phyloP scores from a whole-genome alignment of 129 eudicot genomes.

The Flaveria linearis region DNA sequence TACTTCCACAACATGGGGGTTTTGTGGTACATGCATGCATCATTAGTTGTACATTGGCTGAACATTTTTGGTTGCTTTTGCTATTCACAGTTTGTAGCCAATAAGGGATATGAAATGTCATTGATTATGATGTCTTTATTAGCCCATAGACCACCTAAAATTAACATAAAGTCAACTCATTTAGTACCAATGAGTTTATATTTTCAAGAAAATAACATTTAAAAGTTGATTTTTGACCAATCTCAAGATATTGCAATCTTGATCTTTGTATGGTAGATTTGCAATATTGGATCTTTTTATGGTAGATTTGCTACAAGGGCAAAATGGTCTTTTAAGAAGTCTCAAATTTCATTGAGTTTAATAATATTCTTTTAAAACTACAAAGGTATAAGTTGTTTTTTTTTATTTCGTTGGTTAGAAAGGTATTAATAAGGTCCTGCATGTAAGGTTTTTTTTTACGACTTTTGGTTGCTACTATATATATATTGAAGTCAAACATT shows the following conservation, averaged over 20 bases:
- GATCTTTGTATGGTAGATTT: neutral
- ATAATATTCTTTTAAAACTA: no score
- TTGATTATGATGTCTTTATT: slow-evolving; percentile 38
- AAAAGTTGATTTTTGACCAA: slow-evolving; percentile 15
- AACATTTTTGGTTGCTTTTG: slow-evolving; percentile 34
- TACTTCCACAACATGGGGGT: slow-evolving; percentile 34
- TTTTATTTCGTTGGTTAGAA: no score
- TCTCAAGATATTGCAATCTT: neutral
- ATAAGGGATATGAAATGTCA: slow-evolving; percentile 31
- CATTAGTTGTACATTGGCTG: slow-evolving; percentile 42
- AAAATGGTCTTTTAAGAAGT: neutral
- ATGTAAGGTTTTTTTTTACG: no score
- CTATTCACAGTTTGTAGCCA: slow-evolving; percentile 33
- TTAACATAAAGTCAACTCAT: slow-evolving; percentile 40
- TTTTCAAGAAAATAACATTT: slow-evolving; percentile 38
- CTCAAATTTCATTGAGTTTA: no score
- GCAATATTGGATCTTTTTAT: neutral
- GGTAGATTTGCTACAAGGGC: neutral
- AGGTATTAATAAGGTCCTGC: no score
- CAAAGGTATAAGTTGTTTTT: no score
- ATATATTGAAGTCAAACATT: no score
- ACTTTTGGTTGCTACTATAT: no score
- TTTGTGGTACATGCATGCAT: slow-evolving; percentile 39
- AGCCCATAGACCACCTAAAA: slow-evolving; percentile 29
- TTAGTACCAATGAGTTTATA: slow-evolving; percentile 35